Conservation (phyloP, 2,329 filamentous ascomycete genomes). For the Biscogniauxia marginata region DNA sequence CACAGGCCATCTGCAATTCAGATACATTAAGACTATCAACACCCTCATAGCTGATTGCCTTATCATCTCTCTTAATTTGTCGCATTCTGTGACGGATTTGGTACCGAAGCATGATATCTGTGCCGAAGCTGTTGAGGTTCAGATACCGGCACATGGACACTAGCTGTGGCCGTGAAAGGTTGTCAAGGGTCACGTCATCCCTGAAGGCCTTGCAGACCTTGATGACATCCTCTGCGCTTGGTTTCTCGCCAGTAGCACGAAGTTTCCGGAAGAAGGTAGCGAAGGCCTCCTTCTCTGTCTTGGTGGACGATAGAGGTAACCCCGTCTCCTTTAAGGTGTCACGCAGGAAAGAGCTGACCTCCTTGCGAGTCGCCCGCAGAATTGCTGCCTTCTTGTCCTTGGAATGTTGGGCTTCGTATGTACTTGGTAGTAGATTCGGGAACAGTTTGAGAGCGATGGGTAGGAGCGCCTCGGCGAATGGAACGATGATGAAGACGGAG, state of each 20-base stretch:
- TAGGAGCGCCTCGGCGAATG: slow-evolving; percentile 89
- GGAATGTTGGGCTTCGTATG: slow-evolving; percentile 87
- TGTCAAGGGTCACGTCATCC: slow-evolving; percentile 95
- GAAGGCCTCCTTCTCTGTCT: slow-evolving; percentile 90
- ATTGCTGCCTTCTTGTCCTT: slow-evolving; percentile 84
- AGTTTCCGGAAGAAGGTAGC: slow-evolving; percentile 97
- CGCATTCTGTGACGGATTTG: slow-evolving; percentile 97
- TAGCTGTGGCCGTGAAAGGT: slow-evolving; percentile 89
- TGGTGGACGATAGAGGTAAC: slow-evolving; percentile 78
- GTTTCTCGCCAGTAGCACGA: slow-evolving; percentile 83
- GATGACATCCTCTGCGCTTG: slow-evolving; percentile 88
- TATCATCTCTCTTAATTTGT: slow-evolving; percentile 98
- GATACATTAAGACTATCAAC: slow-evolving; percentile 90
- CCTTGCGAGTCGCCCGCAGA: slow-evolving; percentile 83
- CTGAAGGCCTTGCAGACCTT: slow-evolving; percentile 99
- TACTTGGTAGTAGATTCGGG: slow-evolving; percentile 95
- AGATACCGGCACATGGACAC: slow-evolving; percentile 98
- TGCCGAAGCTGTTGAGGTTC: slow-evolving; percentile 95
- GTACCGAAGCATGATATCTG: slow-evolving; percentile 96
- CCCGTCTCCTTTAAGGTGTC: slow-evolving; percentile 92
- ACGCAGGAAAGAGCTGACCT: slow-evolving; percentile 87
- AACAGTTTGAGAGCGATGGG: slow-evolving; percentile 91
- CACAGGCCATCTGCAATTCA: slow-evolving; percentile 89
- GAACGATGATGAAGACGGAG: slow-evolving; percentile 94
- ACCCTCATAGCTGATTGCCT: slow-evolving; percentile 89